Evolutionary conservation across 345 rosid species (phyloP).

Genomic region (Fremontodendron californicum): DNA sequence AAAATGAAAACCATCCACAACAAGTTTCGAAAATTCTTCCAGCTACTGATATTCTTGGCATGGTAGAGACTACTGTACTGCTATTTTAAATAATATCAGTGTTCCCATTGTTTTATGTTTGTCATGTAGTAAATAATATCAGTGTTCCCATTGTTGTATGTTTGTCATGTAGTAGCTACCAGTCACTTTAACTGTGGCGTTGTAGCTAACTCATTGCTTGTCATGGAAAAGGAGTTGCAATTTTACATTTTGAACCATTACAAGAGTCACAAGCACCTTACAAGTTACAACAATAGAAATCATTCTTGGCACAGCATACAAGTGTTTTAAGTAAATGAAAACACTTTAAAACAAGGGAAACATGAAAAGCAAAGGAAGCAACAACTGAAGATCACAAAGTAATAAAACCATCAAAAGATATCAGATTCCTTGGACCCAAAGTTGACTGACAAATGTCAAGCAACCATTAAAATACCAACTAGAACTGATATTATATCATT

Average conservation of each 20-base stretch:
- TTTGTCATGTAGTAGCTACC: background rate
- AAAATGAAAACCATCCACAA: background rate
- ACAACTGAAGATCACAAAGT: background rate
- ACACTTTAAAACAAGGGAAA: conserved; percentile 3
- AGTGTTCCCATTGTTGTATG: background rate
- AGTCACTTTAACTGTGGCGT: background rate
- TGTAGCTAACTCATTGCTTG: background rate
- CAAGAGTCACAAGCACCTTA: background rate
- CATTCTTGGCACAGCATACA: background rate
- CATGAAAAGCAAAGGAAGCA: background rate
- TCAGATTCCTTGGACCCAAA: background rate
- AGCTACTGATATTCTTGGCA: background rate
- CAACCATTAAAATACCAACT: background rate
- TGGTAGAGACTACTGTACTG: background rate
- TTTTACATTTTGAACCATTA: background rate
- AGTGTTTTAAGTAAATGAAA: background rate
- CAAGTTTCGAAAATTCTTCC: background rate
- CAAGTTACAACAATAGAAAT: background rate
- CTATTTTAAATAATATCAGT: background rate
- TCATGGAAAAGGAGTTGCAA: background rate
- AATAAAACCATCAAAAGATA: background rate
- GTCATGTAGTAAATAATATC: background rate
- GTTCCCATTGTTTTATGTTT: background rate
- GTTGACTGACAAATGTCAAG: background rate
- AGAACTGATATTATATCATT: background rate